Conservation (phyloP, 192 early-diverging fungal genomes). For the Coemansia sp. region DNA sequence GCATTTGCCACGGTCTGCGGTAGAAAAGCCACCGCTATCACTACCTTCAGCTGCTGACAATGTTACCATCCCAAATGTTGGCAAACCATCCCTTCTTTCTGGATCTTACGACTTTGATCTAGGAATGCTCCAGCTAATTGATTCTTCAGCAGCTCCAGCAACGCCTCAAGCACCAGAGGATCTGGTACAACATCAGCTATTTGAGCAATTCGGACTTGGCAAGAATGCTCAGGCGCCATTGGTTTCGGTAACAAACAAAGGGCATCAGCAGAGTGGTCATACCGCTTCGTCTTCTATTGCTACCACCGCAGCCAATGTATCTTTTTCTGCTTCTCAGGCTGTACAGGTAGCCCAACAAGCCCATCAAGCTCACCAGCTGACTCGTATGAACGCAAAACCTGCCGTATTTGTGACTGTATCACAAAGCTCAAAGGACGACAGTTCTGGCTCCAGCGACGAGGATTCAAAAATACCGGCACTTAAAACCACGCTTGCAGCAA, state of each 20-base stretch:
- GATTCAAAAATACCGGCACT: slow-evolving; percentile 28
- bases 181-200: slow-evolving; percentile 1
- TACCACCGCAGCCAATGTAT: background rate
- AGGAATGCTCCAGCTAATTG: background rate
- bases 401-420: slow-evolving; percentile 2
- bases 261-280: background rate
- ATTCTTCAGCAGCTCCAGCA: background rate
- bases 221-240: background rate
- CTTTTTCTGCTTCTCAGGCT: background rate
- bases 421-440: slow-evolving; percentile 25
- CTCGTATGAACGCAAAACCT: background rate
- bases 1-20: no score
- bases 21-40: no score
- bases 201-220: background rate
- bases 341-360: background rate
- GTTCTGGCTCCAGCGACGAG: slow-evolving; percentile 31
- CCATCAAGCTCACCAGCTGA: background rate
- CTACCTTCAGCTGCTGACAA: background rate
- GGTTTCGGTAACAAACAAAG: background rate
- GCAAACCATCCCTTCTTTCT: background rate
- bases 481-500: slow-evolving; percentile 20
- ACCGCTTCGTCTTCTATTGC: background rate
- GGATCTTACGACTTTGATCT: slow-evolving; percentile 3
- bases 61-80: background rate
- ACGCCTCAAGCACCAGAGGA: background rate